Base-by-base conservation (phyloP, 805 yeast species). In the Saturnispora diversa region DNA sequence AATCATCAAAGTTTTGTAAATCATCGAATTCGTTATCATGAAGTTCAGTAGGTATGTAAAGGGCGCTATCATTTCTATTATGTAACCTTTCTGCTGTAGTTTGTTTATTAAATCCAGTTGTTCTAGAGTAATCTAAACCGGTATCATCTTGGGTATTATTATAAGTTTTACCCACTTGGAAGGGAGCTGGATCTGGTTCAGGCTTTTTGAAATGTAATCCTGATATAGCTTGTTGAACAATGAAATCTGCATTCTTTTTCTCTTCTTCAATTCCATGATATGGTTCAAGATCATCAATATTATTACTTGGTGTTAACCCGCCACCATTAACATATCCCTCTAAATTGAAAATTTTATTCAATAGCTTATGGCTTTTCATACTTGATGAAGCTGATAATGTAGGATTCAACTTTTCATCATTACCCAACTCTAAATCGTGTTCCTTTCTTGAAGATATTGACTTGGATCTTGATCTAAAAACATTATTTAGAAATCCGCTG, bases 241-340 rank as follows among this genome's bases (percentile, higher is more conserved):
- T 62, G 23, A 69, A 69, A 39, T 66, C 65, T 1, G 84, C 85
- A 46, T 77, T 80, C 27, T 66, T 63, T 21, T 66, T 65, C 24
- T 72, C 77, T 39, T 62, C 68, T 19, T 38, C 41, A n/a, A 38
- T 26, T 5, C 36, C 41, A 4, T 31, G 21, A 17, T 32, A 31
- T 21, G 30, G 32, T 17, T 39, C 40, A 1, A 17, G 13, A 16
- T 9, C n/a, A 12, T 21, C 29, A 10, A 38, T 40, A 19, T 28
- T 33, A 4, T 12, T 37, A 38, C 29, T 47, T 28, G 43, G 50
- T 7, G 29, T 36, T 9, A 45, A 22, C 13, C 50, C 50, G 2
- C 50, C 48, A 28, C 42, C 44, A 3, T 45, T 45, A 5, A 47
- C 10, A 8, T 44, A 35, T 2, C 50, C 50, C 15, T 47, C 46